phyloP scores from a whole-genome alignment of 2,329 filamentous ascomycete species.

The Lasiodiplodia hormozganensis region DNA sequence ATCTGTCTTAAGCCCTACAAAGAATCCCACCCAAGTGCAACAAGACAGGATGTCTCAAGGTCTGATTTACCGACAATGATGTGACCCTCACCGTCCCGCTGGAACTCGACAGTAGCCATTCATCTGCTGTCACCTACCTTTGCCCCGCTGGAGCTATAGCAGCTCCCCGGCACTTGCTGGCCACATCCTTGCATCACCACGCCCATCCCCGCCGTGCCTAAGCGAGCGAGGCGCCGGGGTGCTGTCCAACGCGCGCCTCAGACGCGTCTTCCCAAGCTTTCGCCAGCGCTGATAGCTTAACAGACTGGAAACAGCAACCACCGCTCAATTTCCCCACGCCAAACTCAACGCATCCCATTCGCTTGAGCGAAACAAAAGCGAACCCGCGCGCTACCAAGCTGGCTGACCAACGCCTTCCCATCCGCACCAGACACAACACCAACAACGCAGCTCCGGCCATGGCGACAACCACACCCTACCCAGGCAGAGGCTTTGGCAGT shows the following conservation, averaged over 20 bases:
- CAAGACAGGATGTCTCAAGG: neutral
- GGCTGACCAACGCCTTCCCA: slow-evolving; percentile 28
- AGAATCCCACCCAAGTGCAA: neutral
- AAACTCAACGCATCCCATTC: neutral
- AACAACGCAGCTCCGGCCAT: slow-evolving; percentile 12
- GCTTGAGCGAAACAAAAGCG: neutral
- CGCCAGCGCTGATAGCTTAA: neutral
- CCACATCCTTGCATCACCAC: slow-evolving; percentile 18
- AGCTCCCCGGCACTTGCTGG: slow-evolving; percentile 23
- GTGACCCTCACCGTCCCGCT: neutral
- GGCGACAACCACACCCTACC: slow-evolving; percentile 23
- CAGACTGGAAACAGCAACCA: neutral
- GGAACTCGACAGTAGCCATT: neutral
- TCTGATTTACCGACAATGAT: neutral
- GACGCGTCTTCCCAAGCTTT: slow-evolving; percentile 27
- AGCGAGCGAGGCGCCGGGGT: slow-evolving; percentile 6
- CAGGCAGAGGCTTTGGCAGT: slow-evolving; percentile 39
- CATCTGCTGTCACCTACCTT: neutral
- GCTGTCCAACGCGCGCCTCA: slow-evolving; percentile 14
- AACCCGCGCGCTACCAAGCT: neutral
- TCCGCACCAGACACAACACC: slow-evolving; percentile 30
- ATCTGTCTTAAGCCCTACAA: neutral
- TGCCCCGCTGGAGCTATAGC: slow-evolving; percentile 28
- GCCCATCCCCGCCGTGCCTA: slow-evolving; percentile 20
- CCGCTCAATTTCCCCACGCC: neutral